These are phyloP conservation scores for Solanum phureja DNA, from an alignment of 257 asterid genomes.

Conservation along the genomic window DNA sequence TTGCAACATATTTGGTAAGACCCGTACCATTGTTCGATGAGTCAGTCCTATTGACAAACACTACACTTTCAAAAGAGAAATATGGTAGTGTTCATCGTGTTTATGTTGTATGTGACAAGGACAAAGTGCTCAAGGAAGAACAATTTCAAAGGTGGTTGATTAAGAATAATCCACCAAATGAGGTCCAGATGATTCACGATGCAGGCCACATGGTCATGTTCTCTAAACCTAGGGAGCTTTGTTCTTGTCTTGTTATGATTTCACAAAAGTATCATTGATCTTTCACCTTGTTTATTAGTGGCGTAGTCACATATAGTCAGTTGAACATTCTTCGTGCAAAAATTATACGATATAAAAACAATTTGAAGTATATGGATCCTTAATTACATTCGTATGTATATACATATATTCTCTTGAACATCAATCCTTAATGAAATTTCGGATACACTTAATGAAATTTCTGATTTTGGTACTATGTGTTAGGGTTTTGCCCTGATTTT, in stretches of 20 bases:
- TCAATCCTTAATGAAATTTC: no score
- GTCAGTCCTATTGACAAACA: background rate
- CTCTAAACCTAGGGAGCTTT: constrained; percentile 25
- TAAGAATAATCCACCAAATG: constrained; percentile 23
- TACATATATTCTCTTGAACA: no score
- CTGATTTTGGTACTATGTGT: no score
- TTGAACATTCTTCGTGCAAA: no score
- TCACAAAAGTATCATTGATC: background rate
- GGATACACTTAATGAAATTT: no score
- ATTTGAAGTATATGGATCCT: no score
- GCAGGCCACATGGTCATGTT: constrained; percentile 44
- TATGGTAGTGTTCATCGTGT: constrained; percentile 28
- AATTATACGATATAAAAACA: no score
- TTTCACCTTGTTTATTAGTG: background rate
- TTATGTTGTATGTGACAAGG: constrained; percentile 18
- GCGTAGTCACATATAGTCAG: no score
- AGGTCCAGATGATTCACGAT: constrained; percentile 14
- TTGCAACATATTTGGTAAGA: constrained; percentile 27
- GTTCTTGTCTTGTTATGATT: constrained; percentile 8
- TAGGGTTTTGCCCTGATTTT: no score
- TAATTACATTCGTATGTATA: no score
- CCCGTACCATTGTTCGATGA: constrained; percentile 5
- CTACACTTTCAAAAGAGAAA: constrained; percentile 5
- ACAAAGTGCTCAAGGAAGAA: constrained; percentile 1
- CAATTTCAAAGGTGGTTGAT: constrained; percentile 23